phyloP scores from a whole-genome alignment of 2,329 filamentous ascomycete genomes.

The Penicillium sp. region DNA sequence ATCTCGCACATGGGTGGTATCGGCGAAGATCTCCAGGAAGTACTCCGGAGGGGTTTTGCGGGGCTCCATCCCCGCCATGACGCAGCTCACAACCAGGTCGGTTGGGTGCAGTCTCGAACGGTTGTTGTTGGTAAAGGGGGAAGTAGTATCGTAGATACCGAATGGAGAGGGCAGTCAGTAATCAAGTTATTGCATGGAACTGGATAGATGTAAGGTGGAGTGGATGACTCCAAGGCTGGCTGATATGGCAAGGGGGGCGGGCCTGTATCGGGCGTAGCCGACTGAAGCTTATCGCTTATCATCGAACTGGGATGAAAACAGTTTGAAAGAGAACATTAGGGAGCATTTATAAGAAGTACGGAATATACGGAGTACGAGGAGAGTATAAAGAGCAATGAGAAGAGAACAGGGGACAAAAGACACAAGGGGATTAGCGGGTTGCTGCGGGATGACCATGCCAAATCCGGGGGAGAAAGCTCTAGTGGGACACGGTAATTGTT shows the following conservation, averaged over 20 bases:
- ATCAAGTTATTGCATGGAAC: not conserved
- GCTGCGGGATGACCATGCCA: constrained; percentile 6
- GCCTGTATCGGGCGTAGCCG: constrained; percentile 17
- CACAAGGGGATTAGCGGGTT: not conserved
- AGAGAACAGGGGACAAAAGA: not conserved
- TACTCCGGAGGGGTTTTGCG: constrained; percentile 68
- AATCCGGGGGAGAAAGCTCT: constrained; percentile 11
- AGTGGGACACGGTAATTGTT: not conserved
- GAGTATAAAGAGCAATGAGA: not conserved
- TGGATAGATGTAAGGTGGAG: constrained; percentile 6
- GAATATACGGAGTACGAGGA: not conserved
- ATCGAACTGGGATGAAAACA: constrained; percentile 9
- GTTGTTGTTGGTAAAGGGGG: not conserved
- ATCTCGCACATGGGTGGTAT: constrained; percentile 79
- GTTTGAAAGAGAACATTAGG: not conserved
- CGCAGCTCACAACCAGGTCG: constrained; percentile 11
- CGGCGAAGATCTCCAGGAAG: constrained; percentile 85
- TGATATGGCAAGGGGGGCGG: constrained; percentile 14
- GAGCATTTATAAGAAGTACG: not conserved
- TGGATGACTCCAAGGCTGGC: not conserved
- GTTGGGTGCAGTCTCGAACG: not conserved
- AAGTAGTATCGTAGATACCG: not conserved
- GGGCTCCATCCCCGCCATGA: constrained; percentile 49
- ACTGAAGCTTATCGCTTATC: constrained; percentile 19
- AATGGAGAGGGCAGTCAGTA: not conserved